phyloP scores from a whole-genome alignment of 495 filamentous ascomycete genomes.

The Penicillium daleae region DNA sequence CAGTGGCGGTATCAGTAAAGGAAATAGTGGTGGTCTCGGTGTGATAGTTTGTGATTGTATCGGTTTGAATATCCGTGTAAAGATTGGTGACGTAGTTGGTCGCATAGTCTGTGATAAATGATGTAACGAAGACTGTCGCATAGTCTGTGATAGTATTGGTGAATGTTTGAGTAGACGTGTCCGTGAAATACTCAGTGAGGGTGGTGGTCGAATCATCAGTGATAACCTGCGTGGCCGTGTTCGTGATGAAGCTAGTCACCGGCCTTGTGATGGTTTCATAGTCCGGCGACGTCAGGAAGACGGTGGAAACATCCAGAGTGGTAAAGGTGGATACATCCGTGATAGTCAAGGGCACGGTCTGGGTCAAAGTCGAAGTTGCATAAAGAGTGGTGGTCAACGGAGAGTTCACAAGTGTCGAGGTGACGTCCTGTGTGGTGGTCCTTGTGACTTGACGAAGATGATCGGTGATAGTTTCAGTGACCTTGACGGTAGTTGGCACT shows the following conservation, averaged over 20 bases:
- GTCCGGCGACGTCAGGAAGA: not conserved
- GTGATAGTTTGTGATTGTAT: slow-evolving; percentile 11
- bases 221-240: not conserved
- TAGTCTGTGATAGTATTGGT: not conserved
- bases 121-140: not conserved
- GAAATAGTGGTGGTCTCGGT: slow-evolving; percentile 14
- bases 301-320: not conserved
- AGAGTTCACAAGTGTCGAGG: not conserved
- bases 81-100: not conserved
- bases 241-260: not conserved
- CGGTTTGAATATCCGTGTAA: slow-evolving; percentile 2
- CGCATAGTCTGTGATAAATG: not conserved
- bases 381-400: not conserved
- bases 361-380: not conserved
- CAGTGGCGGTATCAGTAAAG: slow-evolving; percentile 10
- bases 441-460: not conserved
- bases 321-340: not conserved
- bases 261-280: not conserved
- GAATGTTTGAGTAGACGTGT: not conserved
- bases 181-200: not conserved
- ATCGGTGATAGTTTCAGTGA: not conserved
- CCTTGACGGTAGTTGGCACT: not conserved
- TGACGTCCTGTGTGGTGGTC: not conserved
- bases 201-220: not conserved
- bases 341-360: not conserved